Base-by-base conservation (phyloP, 106 monocot genomes). In the Ottelia alismoides region DNA sequence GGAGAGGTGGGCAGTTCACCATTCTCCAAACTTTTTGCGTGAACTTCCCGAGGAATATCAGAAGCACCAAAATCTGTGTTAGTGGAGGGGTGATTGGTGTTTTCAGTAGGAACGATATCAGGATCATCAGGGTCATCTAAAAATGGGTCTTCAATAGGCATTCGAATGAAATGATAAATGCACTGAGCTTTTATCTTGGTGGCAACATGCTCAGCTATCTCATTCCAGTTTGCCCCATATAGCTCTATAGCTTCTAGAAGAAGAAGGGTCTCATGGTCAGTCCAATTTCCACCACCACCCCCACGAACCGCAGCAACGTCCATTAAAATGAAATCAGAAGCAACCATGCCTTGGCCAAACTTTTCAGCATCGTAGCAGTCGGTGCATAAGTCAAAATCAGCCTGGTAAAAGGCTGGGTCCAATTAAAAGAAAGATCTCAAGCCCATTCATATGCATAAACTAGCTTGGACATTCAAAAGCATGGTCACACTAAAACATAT, bases 141-240 rank as follows among this genome's bases (percentile, higher is more conserved):
- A 60, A 94, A 94, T 17, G 77, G 62, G 60, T 94, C 94, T 61
- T 94, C 88, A 51, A 94, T 94, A 28, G 84, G 84, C 88, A 94
- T 94, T 71, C 88, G 75, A 66, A 94, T 58, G 64, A 94, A 94
- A 52, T 94, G 94, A 26, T 88, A 56, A 40, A 94, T 94, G 74
- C 94, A 94, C 17, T 94, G 94, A 19, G 84, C 62, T 72, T 84
- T 94, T 24, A 84, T 84, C 67, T 94, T 94, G 29, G 94, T 94
- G 47, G 88, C 94, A 61, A 94, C 94, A 70, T 94, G 94, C 59
- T 94, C 94, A 50, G 88, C 94, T 60, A 94, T 88, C 57, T 94
- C 94, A 69, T 62, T 88, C 88, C 88, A 94, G 50, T 88, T 94
- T 53, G 73, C 88, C 28, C 74, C 78, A 69, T 84, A 94, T 47